Base-by-base conservation (phyloP, 2,329 filamentous ascomycete genomes). In the Xylariaceae sp. region DNA sequence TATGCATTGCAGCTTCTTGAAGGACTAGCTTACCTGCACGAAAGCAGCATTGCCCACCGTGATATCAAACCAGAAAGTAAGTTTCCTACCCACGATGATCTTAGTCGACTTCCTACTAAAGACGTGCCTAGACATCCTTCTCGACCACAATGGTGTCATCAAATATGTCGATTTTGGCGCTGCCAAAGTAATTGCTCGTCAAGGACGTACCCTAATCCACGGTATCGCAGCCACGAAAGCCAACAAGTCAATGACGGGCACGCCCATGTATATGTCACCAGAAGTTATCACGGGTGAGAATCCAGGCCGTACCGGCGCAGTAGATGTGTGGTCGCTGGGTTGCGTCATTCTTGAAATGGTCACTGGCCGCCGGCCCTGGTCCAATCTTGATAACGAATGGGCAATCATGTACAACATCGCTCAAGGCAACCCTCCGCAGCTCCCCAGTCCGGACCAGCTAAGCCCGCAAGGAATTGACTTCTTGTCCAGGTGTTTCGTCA, bases 371-470 rank as follows among this genome's bases (percentile, higher is more conserved):
- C 87, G 93, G 16, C 95, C 95, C 1, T 99, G 95, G 95, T 91
- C 92, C 21, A 91, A 89, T 62, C 86, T 98, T 45, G 95, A 99
- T 77, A 99, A 99, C 71, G 95, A 99, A 74, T 99, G 93, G 92
- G 95, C 95, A 42, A 98, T 99, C 77, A 99, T 99, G 95, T 99
- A 97, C 82, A 98, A 98, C 78, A 99, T 99, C 69, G 95, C 95
- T 1, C 93, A 96, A 71, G 95, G 95, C 62, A 96, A 97, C 67
- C 90, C 92, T 47, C 95, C 95, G 5, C 89, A 91, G 70, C 81
- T 97, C 53, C 95, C 95, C 1, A 81, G 85, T 0, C 72, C 79
- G 0, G 93, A 98, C 50, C 93, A 98, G 74, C 83, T 99, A 61
- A 95, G 90, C 68, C 83, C 88, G 0, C 76, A 85, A 53, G 95